A percentile compares a stretch with the other conserved stretches of the same genome.
phyloP scores from a whole-genome alignment of 2,329 filamentous ascomycete genomes.

The Capronia epimyces region DNA sequence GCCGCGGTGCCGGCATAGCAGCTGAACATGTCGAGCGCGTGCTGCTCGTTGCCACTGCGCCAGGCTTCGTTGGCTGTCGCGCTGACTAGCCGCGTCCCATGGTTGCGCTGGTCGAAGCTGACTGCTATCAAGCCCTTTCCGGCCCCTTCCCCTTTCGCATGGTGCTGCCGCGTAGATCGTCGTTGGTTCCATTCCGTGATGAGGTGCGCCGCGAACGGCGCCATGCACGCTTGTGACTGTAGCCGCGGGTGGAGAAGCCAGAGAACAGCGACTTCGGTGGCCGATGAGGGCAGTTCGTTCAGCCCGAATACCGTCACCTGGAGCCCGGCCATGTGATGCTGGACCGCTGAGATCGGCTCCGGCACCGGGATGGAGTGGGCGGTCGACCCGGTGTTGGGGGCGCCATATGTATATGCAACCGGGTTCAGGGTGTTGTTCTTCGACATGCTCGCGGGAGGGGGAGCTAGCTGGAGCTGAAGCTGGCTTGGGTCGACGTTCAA shows the following conservation, averaged over 20 bases:
- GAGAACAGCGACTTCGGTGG: slow-evolving; percentile 63
- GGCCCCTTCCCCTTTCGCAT: slow-evolving; percentile 30
- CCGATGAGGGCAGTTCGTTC: slow-evolving; percentile 58
- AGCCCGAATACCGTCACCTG: slow-evolving; percentile 76
- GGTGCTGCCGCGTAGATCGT: slow-evolving; percentile 19
- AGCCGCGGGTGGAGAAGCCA: slow-evolving; percentile 85
- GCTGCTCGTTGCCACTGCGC: slow-evolving; percentile 69
- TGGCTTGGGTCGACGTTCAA: no score
- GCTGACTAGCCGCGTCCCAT: slow-evolving; percentile 68
- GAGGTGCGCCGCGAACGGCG: slow-evolving; percentile 61
- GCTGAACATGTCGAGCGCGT: slow-evolving; percentile 89
- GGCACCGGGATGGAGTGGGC: slow-evolving; percentile 26
- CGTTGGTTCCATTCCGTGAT: slow-evolving; percentile 62
- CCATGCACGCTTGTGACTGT: slow-evolving; percentile 67
- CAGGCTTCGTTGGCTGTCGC: slow-evolving; percentile 68
- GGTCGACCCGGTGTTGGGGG: slow-evolving; percentile 22
- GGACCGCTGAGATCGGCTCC: slow-evolving; percentile 32
- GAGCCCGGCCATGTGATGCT: slow-evolving; percentile 70
- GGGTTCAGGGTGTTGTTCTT: slow-evolving; percentile 21
- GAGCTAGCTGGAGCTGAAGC: not conserved
- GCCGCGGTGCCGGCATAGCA: slow-evolving; percentile 56
- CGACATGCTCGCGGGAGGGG: slow-evolving; percentile 8
- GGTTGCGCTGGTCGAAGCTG: slow-evolving; percentile 88
- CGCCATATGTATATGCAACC: slow-evolving; percentile 26
- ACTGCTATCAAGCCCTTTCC: slow-evolving; percentile 67